phyloP scores from a whole-genome alignment of 2,329 filamentous ascomycete species.

The Pseudovirgaria hyperparasitica region DNA sequence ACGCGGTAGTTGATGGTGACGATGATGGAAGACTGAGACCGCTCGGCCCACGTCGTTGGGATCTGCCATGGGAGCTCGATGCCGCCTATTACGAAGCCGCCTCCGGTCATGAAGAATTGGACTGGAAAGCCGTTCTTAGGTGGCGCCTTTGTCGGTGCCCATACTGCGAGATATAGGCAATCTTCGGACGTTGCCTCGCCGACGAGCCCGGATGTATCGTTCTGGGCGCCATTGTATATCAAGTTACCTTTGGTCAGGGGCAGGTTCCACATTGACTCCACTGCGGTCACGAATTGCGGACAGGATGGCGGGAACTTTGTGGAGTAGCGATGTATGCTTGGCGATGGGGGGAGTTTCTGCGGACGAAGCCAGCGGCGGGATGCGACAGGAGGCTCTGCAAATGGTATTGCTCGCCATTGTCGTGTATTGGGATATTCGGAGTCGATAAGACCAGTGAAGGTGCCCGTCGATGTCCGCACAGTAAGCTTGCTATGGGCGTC shows the following conservation, averaged over 20 bases:
- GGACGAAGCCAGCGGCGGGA: slow-evolving; percentile 18
- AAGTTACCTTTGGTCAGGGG: slow-evolving; percentile 19
- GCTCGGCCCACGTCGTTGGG: slow-evolving; percentile 16
- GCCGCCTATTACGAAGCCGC: slow-evolving; percentile 30
- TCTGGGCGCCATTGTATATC: slow-evolving; percentile 19
- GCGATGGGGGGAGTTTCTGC: slow-evolving; percentile 7
- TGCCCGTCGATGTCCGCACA: slow-evolving; percentile 7
- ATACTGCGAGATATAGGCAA: slow-evolving; percentile 33
- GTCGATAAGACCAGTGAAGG: slow-evolving; percentile 12
- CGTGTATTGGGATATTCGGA: slow-evolving; percentile 14
- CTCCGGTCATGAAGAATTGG: slow-evolving; percentile 34
- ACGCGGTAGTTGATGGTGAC: slow-evolving; percentile 24
- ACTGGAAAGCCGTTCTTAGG: slow-evolving; percentile 23
- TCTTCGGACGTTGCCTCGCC: slow-evolving; percentile 21
- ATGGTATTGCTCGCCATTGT: slow-evolving; percentile 19
- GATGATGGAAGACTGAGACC: slow-evolving; percentile 23
- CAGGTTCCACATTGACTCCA: slow-evolving; percentile 15
- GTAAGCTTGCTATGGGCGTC: too few relatives aligned
- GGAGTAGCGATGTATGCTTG: slow-evolving; percentile 5
- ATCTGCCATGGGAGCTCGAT: slow-evolving; percentile 28
- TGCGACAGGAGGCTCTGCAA: slow-evolving; percentile 14
- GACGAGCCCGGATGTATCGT: slow-evolving; percentile 8
- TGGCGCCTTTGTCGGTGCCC: slow-evolving; percentile 22
- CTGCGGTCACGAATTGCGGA: slow-evolving; percentile 15
- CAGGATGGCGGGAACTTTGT: slow-evolving; percentile 11